Percentiles rank a stretch among this genome's conserved stretches.
Conservation (phyloP, 2,329 filamentous ascomycete species). For the Neophaeococcomyces aloes region DNA sequence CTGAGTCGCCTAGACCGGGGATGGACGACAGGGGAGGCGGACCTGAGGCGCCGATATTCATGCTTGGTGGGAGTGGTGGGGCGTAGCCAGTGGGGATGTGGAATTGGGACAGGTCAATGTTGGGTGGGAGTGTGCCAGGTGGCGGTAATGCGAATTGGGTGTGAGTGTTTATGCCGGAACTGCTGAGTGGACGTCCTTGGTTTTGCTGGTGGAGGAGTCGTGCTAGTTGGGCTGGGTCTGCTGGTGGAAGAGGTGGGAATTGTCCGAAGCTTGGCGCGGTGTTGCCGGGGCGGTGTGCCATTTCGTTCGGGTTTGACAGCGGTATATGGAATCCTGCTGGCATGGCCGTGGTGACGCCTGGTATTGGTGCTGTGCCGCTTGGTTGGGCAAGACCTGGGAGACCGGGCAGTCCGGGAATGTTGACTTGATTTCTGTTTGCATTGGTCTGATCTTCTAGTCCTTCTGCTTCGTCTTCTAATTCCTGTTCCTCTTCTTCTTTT, state of each 20-base stretch:
- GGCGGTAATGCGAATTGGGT: slow-evolving; percentile 29
- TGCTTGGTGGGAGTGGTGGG: slow-evolving; percentile 44
- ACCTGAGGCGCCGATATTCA: slow-evolving; percentile 21
- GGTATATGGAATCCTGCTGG: slow-evolving; percentile 3
- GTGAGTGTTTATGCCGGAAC: slow-evolving; percentile 24
- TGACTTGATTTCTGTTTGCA: slow-evolving; percentile 53
- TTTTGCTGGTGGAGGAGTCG: slow-evolving; percentile 25
- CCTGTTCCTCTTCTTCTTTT: slow-evolving; percentile 87
- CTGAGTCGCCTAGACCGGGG: slow-evolving; percentile 28
- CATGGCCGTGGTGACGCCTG: neutral
- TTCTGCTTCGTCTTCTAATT: slow-evolving; percentile 85
- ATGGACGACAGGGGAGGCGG: slow-evolving; percentile 33
- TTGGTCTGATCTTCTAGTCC: slow-evolving; percentile 85
- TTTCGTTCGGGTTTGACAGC: neutral
- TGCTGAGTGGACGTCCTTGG: slow-evolving; percentile 20
- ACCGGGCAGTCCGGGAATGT: slow-evolving; percentile 40
- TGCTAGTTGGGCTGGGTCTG: slow-evolving; percentile 31
- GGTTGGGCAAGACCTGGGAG: slow-evolving; percentile 32
- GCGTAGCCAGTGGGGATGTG: slow-evolving; percentile 41
- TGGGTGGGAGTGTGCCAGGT: slow-evolving; percentile 10
- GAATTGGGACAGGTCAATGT: slow-evolving; percentile 26
- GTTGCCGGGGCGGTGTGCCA: neutral
- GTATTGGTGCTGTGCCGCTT: neutral
- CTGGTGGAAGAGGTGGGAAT: slow-evolving; percentile 42
- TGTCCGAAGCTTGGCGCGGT: slow-evolving; percentile 7